phyloP scores from a whole-genome alignment of 1,139 yeast genomes.

The Suhomyces kunorum region DNA sequence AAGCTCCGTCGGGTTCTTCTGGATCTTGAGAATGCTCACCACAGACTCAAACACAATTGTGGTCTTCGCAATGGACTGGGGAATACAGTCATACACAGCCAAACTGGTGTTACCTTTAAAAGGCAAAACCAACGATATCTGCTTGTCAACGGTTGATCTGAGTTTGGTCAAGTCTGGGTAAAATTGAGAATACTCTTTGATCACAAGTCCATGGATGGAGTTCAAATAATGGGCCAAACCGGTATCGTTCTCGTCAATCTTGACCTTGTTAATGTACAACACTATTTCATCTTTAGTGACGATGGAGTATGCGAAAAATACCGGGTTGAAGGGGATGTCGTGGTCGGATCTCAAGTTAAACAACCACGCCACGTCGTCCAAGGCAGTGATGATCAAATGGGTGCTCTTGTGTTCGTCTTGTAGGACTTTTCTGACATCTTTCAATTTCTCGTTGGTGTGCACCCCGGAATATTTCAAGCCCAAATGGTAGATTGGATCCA shows the following conservation, averaged over 20 bases:
- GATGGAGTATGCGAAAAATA: slow-evolving; percentile 50
- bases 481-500: slow-evolving; percentile 41
- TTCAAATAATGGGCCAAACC: slow-evolving; percentile 29
- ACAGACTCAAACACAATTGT: slow-evolving; percentile 33
- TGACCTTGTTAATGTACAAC: slow-evolving; percentile 41
- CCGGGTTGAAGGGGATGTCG: slow-evolving; percentile 51
- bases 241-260: slow-evolving; percentile 25
- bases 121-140: slow-evolving; percentile 34
- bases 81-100: slow-evolving; percentile 36
- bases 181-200: slow-evolving; percentile 35
- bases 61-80: slow-evolving; percentile 30
- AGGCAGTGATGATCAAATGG: slow-evolving; percentile 41
- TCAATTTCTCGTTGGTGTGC: slow-evolving; percentile 34
- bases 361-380: slow-evolving; percentile 60
- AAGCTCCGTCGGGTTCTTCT: slow-evolving; percentile 42
- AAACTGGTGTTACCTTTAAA: slow-evolving; percentile 31
- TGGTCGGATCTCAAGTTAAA: slow-evolving; percentile 49
- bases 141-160: slow-evolving; percentile 21
- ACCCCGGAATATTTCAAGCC: slow-evolving; percentile 49
- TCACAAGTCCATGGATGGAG: slow-evolving; percentile 28
- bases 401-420: slow-evolving; percentile 20
- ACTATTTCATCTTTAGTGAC: slow-evolving; percentile 31
- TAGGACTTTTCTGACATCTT: slow-evolving; percentile 30
- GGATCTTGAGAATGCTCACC: slow-evolving; percentile 37
- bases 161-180: slow-evolving; percentile 32